Evolutionary conservation across 768 basidiomycete species (phyloP).

Genomic region (Multifurca ochricompacta): DNA sequence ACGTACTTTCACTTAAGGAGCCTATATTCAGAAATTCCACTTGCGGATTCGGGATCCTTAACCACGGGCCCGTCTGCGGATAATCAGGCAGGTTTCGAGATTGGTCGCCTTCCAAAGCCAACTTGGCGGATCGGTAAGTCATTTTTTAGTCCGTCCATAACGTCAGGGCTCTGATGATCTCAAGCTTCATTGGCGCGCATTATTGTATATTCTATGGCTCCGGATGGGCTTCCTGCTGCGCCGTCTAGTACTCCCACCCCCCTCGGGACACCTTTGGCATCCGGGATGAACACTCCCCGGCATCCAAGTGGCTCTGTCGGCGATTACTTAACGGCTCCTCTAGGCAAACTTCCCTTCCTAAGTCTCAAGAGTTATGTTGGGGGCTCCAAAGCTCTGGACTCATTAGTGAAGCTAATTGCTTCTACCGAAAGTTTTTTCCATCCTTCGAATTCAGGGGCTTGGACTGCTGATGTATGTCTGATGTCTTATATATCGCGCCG

Average conservation of each 20-base stretch:
- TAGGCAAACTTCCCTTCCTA: conserved; percentile 40
- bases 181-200: conserved; percentile 74
- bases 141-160: conserved; percentile 16
- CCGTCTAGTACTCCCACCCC: conserved; percentile 66
- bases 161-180: conserved; percentile 7
- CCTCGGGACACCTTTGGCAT: conserved; percentile 58
- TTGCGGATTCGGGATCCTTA: conserved; percentile 65
- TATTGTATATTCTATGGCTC: conserved; percentile 83
- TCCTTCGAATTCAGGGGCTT: conserved; percentile 77
- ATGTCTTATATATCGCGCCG: conserved; percentile 23
- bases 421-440: conserved; percentile 90
- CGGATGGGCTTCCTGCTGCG: conserved; percentile 49
- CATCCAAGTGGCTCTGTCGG: conserved; percentile 39
- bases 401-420: conserved; percentile 75
- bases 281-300: conserved; percentile 52
- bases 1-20: conserved; percentile 4
- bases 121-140: conserved; percentile 65
- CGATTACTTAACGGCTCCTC: conserved; percentile 53
- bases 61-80: conserved; percentile 74
- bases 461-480: conserved; percentile 59
- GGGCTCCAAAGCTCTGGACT: conserved; percentile 79
- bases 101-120: conserved; percentile 62
- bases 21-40: conserved; percentile 49
- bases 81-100: conserved; percentile 62
- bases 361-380: conserved; percentile 55